Evolutionary conservation across 352 stramenopile species (phyloP), one percentile per base, ranked within the genome.

Genomic region (Phytophthora pisi): DNA sequence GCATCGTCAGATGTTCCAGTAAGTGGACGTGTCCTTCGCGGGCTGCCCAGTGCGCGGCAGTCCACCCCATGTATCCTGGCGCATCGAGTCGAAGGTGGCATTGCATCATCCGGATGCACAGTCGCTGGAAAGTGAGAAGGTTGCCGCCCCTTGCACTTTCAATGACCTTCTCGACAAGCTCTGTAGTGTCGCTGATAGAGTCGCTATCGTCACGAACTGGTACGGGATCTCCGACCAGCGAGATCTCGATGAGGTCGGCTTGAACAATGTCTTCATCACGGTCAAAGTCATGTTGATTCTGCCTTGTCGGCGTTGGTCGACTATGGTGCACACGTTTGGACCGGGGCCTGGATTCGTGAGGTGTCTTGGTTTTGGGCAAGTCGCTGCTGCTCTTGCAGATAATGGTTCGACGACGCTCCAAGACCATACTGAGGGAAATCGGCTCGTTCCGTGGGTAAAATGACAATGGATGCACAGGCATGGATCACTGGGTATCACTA

Each of bases 21-120:
- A 92, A 70, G 34, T 84, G 65, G 4, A 91, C 51, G 51, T 92
- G 84, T 5, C 86, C 86, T 11, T 91, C 72, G 13, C 82, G 79
- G 6, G 84, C 84, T 13, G 86, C 84, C 86, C 86, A 94, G 51
- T 94, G 86, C 4, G 84, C 86, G 2, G 86, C 75, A 15, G 82
- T 92, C 84, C 86, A 94, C 31, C 84, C 84, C 77, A 94, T 84
- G 36, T 88, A 89, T 4, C 86, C 84, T 0, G 77, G 75, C 9
- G 70, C 67, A 61, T 92, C 81, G 0, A 86, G 66, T 4, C 74
- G 75, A 40, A 91, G 58, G 49, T 84, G 76, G 23, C 74, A 76
- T 24, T 59, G 67, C 1, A 65, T 38, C 20, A 88, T 72, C n/a
- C 56, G 51, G 42, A 79, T 72, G 10, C 81, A 88, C 34, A 78